Conservation (phyloP, 2,329 filamentous ascomycete genomes). For the Sporothrix inflata region DNA sequence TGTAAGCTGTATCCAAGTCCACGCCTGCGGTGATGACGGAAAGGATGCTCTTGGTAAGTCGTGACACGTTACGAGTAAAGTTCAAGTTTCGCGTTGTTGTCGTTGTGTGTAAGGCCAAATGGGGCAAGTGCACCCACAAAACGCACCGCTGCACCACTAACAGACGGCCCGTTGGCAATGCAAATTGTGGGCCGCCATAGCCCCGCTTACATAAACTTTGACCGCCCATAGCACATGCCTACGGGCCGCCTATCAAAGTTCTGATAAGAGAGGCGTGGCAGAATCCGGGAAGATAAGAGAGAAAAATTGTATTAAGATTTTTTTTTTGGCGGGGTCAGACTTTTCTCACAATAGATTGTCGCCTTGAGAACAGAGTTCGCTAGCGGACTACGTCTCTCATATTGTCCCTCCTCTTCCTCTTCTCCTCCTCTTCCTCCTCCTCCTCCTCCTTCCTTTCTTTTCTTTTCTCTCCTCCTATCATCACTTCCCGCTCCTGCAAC, state of each 20-base stretch:
- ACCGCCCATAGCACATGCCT: constrained; percentile 3
- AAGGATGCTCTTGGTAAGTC: background rate
- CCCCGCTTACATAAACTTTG: constrained; percentile 18
- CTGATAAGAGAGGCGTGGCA: constrained; percentile 28
- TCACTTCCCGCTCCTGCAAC: background rate
- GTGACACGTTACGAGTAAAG: background rate
- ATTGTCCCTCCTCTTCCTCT: background rate
- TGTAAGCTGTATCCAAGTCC: background rate
- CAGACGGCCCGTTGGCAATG: background rate
- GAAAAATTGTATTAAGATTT: constrained; percentile 20
- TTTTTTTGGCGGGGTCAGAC: constrained; percentile 27
- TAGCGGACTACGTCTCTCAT: constrained; percentile 8
- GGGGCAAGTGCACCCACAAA: background rate
- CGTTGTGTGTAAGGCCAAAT: background rate
- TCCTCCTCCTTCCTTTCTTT: background rate
- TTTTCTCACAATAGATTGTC: constrained; percentile 21
- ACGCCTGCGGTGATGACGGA: background rate
- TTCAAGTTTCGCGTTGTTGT: background rate
- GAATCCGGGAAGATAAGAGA: constrained; percentile 28
- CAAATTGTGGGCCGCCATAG: background rate
- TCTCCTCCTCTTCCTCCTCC: background rate
- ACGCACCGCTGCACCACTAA: background rate
- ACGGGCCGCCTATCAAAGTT: constrained; percentile 16
- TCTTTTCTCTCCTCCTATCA: background rate
- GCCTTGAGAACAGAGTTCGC: background rate